Base-by-base conservation (phyloP, 768 basidiomycete genomes). In the Dentipellis sp. region DNA sequence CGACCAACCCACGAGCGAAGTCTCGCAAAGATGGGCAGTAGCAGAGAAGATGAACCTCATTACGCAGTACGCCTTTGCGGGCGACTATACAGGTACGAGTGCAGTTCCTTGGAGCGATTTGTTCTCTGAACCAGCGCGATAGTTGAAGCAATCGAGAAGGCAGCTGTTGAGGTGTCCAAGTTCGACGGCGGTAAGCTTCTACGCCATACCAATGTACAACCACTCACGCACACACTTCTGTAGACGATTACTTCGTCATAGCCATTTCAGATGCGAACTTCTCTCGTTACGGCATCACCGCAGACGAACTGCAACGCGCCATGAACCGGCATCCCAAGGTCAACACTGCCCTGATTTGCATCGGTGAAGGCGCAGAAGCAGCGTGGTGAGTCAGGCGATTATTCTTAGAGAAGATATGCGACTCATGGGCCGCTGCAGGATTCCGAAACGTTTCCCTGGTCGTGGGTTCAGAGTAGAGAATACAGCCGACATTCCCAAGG, bases 211-310 rank as follows among this genome's bases (percentile, higher is more conserved):
- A 9, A 37, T 52, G 3, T 29, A 10, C 23, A 17, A 17, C 17
- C 17, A 23, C 14, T 11, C 35, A 14, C 29, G n/a, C n/a, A n/a
- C n/a, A n/a, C n/a, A n/a, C n/a, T n/a, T n/a, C n/a, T n/a, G n/a
- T n/a, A 81, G 83, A 86, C 60, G 83, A 85, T 56, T 84, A 82
- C 81, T 84, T 83, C 64, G 83, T 85, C 16, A 83, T 86, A 57
- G 78, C 81, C 4, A 78, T 86, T 49, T 84, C 84, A 71, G 83
- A 86, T 63, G 84, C 83, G 8, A 86, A 85, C 67, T 85, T 85
- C 57, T 77, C 72, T 21, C 72, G 82, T 40, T 86, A 86, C 64
- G 68, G 73, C 51, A 84, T 86, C 56, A 80, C 80, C 9, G 72
- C 78, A 4, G 81, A 82, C 56, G 78, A 84, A 39, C 65, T 86